phyloP scores from a whole-genome alignment of 1,284 basidiomycete species.

The Puccinia hordei region DNA sequence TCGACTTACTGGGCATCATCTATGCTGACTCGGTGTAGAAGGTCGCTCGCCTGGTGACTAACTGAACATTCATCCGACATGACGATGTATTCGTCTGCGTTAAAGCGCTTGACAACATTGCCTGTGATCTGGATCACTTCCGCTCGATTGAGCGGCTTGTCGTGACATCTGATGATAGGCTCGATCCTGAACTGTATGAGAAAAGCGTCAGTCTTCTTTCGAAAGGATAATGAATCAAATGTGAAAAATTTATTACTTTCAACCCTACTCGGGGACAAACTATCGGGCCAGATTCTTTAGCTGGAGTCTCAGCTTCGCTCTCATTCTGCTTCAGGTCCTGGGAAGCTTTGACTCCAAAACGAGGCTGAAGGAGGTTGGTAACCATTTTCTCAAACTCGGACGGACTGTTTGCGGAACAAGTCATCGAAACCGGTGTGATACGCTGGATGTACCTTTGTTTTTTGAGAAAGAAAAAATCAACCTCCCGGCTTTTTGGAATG shows the following conservation, averaged over 20 bases:
- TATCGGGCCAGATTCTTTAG: neutral
- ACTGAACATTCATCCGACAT: neutral
- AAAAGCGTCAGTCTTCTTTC: neutral
- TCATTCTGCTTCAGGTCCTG: neutral
- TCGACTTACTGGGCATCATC: constrained; percentile 30
- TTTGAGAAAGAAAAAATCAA: neutral
- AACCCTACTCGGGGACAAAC: constrained; percentile 4
- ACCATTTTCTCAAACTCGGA: constrained; percentile 24
- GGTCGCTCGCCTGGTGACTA: neutral
- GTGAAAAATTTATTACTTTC: neutral
- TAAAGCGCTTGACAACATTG: constrained; percentile 25
- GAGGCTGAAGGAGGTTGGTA: constrained; percentile 10
- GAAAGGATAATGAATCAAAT: neutral
- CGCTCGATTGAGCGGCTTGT: constrained; percentile 27
- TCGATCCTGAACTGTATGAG: constrained; percentile 30
- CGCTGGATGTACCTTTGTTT: constrained; percentile 28
- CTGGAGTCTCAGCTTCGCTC: neutral
- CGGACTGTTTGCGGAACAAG: constrained; percentile 23
- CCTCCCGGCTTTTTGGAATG: neutral
- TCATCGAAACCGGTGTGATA: constrained; percentile 23
- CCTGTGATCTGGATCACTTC: constrained; percentile 37
- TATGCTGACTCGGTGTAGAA: constrained; percentile 31
- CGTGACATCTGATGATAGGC: constrained; percentile 37
- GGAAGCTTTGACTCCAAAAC: constrained; percentile 16
- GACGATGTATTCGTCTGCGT: constrained; percentile 21